Evolutionary conservation across 2,329 filamentous ascomycete species (phyloP).

Genomic region (Phoma herbarum): DNA sequence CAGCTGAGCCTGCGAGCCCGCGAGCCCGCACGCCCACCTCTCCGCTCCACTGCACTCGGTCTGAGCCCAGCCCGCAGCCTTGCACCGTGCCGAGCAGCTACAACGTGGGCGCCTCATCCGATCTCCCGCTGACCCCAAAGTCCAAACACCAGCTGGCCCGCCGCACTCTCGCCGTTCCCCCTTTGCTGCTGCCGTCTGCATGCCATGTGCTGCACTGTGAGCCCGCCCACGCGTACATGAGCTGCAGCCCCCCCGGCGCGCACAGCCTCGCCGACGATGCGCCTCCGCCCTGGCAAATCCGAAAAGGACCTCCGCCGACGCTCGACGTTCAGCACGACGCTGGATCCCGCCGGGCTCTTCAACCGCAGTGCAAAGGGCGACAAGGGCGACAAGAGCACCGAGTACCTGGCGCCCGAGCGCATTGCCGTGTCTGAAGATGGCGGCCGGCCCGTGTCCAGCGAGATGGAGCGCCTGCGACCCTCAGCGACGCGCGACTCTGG

Average conservation of each 20-base stretch:
- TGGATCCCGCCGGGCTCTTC: constrained; percentile 53
- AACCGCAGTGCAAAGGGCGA: constrained; percentile 42
- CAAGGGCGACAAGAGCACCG: constrained; percentile 40
- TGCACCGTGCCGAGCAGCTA: neutral
- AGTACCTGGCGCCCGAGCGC: constrained; percentile 25
- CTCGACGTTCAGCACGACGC: constrained; percentile 55
- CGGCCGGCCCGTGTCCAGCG: constrained; percentile 40
- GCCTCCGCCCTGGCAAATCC: constrained; percentile 51
- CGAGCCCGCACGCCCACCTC: no score
- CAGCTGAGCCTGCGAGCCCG: no score
- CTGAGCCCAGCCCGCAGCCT: neutral
- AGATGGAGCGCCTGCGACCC: constrained; percentile 15
- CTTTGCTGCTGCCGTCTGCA: constrained; percentile 35
- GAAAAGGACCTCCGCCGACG: constrained; percentile 48
- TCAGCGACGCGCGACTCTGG: neutral
- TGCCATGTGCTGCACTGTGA: constrained; percentile 48
- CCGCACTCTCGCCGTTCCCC: constrained; percentile 2
- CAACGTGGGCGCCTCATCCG: neutral
- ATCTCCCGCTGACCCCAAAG: constrained; percentile 3
- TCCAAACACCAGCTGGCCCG: neutral
- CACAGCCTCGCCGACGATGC: constrained; percentile 46
- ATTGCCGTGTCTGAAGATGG: constrained; percentile 48
- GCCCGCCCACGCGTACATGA: constrained; percentile 46
- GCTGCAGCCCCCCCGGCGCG: constrained; percentile 39
- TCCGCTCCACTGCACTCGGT: no score